Evolutionary conservation across 2,329 filamentous ascomycete genomes (phyloP), one percentile per base, ranked within the genome.

Genomic region (Penicillium sp.): DNA sequence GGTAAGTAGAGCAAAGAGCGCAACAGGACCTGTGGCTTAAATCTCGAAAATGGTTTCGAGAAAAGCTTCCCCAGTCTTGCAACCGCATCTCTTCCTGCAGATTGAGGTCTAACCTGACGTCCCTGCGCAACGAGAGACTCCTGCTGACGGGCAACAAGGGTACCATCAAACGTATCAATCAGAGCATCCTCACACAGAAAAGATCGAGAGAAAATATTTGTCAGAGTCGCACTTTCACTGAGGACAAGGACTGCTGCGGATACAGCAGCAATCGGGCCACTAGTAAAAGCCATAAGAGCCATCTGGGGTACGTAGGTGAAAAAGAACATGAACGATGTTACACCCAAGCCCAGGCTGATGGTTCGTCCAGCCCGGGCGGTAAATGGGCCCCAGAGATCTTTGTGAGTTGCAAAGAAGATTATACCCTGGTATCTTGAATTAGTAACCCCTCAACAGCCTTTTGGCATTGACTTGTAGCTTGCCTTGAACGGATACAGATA

Each of bases 291-390:
- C 45, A 96, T 83, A 14, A 96, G 75, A 1, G 91, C 90, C 24
- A 91, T 84, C 78, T 97, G 93, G 0, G 93, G 93, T 9, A 87
- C 71, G 72, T 96, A 97, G 49, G 92, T 90, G 71, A 97, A 87
- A 65, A 89, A 79, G 76, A 98, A 97, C 91, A 97, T 96, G 73
- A 84, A 81, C 11, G 81, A 80, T 1, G 93, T 87, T 46, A 97
- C 87, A 45, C 85, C 84, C 10, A 87, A 74, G 14, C 90, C 91
- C 2, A 96, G 82, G 1, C 83, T 81, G 50, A 96, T 65, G 27
- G 88, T 91, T 3, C 83, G 81, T 2, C 79, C 72, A 35, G 87
- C 76, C 52, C 82, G 83, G n/a, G 79, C 76, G 26, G 79, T 75
- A 47, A 89, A 78, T 0, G 87, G 87, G 44, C 78, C 78, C 82